These are phyloP conservation scores for Fusarium praegraminearum DNA, from an alignment of 2,329 filamentous ascomycete genomes.

Conservation along the genomic window DNA sequence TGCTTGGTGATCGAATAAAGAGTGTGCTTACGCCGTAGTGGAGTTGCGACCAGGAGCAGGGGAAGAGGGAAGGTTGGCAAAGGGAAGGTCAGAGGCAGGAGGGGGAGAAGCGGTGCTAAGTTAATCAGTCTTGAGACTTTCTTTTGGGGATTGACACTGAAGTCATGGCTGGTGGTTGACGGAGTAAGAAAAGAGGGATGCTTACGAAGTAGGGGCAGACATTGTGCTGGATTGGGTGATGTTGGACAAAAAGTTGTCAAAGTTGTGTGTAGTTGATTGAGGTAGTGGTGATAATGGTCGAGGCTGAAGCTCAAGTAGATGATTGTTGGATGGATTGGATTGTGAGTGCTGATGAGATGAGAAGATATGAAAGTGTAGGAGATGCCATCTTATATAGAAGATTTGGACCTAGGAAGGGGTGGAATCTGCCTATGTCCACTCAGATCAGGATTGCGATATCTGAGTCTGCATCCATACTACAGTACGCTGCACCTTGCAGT, in stretches of 20 bases:
- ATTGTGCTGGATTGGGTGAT: constrained; percentile 39
- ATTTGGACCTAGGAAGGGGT: constrained; percentile 20
- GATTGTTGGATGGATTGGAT: constrained; percentile 42
- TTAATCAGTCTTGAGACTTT: constrained; percentile 39
- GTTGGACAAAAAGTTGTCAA: constrained; percentile 37
- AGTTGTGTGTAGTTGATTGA: constrained; percentile 18
- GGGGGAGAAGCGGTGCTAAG: constrained; percentile 41
- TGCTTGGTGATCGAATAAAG: background rate
- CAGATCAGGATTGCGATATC: constrained; percentile 19
- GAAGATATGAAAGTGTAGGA: constrained; percentile 24
- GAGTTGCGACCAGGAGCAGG: constrained; percentile 37
- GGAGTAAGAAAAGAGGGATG: background rate
- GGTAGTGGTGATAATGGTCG: constrained; percentile 24
- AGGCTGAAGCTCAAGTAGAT: constrained; percentile 43
- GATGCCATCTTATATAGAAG: constrained; percentile 44
- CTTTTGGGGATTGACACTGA: constrained; percentile 14
- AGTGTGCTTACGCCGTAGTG: constrained; percentile 38
- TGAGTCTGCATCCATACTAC: constrained; percentile 10
- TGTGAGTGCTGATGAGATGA: constrained; percentile 40
- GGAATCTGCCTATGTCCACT: constrained; percentile 13
- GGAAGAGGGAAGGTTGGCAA: constrained; percentile 41
- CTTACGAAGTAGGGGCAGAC: constrained; percentile 49
- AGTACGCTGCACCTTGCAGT: background rate
- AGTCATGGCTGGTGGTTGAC: constrained; percentile 2
- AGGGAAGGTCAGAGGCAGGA: constrained; percentile 37